phyloP scores from a whole-genome alignment of 2,329 filamentous ascomycete species.

The Bimuria novae-zelandiae region DNA sequence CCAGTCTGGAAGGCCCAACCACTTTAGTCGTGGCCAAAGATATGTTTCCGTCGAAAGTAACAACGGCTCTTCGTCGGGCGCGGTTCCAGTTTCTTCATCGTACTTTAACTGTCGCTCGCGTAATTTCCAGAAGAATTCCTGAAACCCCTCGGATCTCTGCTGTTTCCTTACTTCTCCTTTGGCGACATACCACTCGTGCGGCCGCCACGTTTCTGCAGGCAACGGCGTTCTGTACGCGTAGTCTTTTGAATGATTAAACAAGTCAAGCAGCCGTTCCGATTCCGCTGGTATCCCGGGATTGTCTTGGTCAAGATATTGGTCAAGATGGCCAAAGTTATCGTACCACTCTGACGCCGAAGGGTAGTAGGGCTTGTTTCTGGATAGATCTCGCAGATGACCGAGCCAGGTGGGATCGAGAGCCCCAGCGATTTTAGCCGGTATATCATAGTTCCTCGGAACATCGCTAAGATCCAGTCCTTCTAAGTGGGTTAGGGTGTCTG shows the following conservation, averaged over 20 bases:
- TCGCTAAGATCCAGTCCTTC: conserved; percentile 29
- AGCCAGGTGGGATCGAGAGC: background rate
- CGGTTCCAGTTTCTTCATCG: background rate
- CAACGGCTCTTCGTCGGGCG: background rate
- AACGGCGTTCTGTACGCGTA: background rate
- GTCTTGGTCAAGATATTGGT: background rate
- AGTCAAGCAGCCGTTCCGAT: background rate
- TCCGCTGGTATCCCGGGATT: background rate
- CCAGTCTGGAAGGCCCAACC: conserved; percentile 26
- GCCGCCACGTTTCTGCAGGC: background rate
- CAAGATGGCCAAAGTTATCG: background rate
- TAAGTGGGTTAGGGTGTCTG: conserved; percentile 15
- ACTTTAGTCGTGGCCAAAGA: conserved; percentile 16
- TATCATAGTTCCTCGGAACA: background rate
- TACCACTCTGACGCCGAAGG: background rate
- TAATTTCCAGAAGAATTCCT: conserved; percentile 3
- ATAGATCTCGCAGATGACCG: background rate
- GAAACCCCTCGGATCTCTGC: background rate
- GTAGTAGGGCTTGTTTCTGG: background rate
- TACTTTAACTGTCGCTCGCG: background rate
- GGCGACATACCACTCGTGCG: background rate
- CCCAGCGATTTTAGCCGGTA: too few relatives aligned
- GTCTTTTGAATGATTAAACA: background rate
- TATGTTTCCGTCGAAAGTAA: too few relatives aligned
- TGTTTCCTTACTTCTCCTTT: background rate